Percentiles rank a stretch among this genome's conserved stretches.
These are phyloP conservation scores for Fusarium liriodendri DNA, from an alignment of 2,329 filamentous ascomycete species.

Conservation along the genomic window DNA sequence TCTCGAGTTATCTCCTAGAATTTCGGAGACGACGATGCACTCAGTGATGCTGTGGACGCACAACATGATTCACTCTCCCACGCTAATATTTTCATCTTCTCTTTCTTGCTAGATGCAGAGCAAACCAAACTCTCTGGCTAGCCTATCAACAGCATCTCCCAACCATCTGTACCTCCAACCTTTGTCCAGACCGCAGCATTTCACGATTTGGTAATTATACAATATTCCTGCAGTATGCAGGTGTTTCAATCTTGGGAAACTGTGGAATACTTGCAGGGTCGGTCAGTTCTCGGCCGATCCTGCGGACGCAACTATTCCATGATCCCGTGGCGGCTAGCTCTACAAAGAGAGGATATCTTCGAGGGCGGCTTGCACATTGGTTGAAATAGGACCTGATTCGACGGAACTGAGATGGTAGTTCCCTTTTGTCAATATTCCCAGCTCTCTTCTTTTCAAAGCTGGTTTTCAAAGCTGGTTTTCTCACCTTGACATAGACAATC, in stretches of 20 bases:
- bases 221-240: background rate
- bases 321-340: background rate
- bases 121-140: background rate
- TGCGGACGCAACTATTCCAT: background rate
- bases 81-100: background rate
- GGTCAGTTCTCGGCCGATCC: background rate
- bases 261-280: background rate
- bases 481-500: background rate
- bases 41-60: background rate
- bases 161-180: background rate
- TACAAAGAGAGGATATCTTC: background rate
- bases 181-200: background rate
- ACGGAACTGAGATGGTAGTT: background rate
- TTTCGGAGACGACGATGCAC: background rate
- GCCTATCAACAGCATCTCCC: background rate
- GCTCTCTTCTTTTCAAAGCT: background rate
- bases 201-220: background rate
- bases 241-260: background rate
- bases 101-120: background rate
- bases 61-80: background rate
- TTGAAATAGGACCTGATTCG: background rate
- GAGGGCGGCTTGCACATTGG: background rate
- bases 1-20: background rate
- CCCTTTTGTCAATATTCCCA: background rate
- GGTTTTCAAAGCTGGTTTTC: background rate